These are phyloP conservation scores for Populus hybrid DNA, from an alignment of 441 rosid genomes.

Conservation along the genomic window DNA sequence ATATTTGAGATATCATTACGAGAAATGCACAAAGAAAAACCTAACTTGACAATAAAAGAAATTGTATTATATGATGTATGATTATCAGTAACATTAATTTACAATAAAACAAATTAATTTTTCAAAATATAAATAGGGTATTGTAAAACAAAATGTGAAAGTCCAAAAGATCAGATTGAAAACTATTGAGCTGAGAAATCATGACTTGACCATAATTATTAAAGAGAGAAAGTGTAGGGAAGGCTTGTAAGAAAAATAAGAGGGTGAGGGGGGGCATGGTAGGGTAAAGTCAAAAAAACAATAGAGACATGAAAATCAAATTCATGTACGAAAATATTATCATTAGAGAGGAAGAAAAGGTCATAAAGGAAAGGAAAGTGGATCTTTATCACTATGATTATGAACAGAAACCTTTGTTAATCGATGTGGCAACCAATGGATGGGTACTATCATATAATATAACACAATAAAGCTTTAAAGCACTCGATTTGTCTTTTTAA, in stretches of 20 bases:
- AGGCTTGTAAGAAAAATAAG: no score
- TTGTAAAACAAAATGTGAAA: no score
- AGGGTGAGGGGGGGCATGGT: neutral
- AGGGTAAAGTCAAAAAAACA: constrained; percentile 18
- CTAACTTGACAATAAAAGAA: no score
- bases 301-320: constrained; percentile 16
- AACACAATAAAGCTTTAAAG: neutral
- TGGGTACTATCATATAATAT: neutral
- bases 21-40: no score
- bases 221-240: neutral
- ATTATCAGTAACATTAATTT: no score
- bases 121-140: no score
- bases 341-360: constrained; percentile 21
- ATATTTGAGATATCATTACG: no score
- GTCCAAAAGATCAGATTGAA: no score
- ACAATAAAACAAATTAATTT: no score
- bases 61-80: no score
- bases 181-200: no score
- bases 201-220: neutral
- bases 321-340: constrained; percentile 8
- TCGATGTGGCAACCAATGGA: neutral
- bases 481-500: neutral
- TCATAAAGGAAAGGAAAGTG: constrained; percentile 25
- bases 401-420: constrained; percentile 1
- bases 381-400: constrained; percentile 16